Percentiles rank a stretch among this genome's conserved stretches.
phyloP scores from a whole-genome alignment of 2,329 filamentous ascomycete genomes.

The Bisporella sp. region DNA sequence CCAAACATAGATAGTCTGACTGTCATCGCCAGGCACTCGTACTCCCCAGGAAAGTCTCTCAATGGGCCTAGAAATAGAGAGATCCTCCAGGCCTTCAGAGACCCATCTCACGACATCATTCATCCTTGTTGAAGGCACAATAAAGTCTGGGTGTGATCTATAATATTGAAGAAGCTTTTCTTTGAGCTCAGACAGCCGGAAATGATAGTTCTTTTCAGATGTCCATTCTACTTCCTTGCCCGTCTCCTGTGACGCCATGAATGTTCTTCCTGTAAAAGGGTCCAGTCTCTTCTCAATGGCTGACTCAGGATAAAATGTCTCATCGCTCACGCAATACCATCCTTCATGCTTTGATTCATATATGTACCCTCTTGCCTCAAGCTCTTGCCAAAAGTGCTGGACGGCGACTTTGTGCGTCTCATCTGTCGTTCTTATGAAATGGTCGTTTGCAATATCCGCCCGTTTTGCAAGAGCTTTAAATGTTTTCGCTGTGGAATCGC shows the following conservation, averaged over 20 bases:
- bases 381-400: slow-evolving; percentile 78
- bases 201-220: slow-evolving; percentile 91
- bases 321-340: slow-evolving; percentile 96
- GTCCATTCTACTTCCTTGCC: slow-evolving; percentile 93
- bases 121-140: slow-evolving; percentile 67
- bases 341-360: slow-evolving; percentile 84
- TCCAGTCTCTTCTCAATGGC: slow-evolving; percentile 68
- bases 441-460: slow-evolving; percentile 67
- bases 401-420: slow-evolving; percentile 75
- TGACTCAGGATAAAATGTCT: slow-evolving; percentile 85
- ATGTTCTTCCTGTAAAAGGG: slow-evolving; percentile 73
- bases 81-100: slow-evolving; percentile 68
- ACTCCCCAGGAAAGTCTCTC: slow-evolving; percentile 83
- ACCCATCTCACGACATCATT: slow-evolving; percentile 75
- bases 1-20: slow-evolving; percentile 97
- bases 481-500: slow-evolving; percentile 72
- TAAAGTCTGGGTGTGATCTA: slow-evolving; percentile 66
- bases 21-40: slow-evolving; percentile 72
- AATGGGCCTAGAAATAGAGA: slow-evolving; percentile 80
- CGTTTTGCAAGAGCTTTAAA: slow-evolving; percentile 69
- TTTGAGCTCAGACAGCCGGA: slow-evolving; percentile 76
- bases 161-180: slow-evolving; percentile 79
- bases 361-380: slow-evolving; percentile 69
- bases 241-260: slow-evolving; percentile 78
- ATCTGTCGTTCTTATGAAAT: slow-evolving; percentile 92